Evolutionary conservation across 176 grass and related monocot species (phyloP), one percentile per base, ranked within the genome.

Genomic region (Otatea glauca): DNA sequence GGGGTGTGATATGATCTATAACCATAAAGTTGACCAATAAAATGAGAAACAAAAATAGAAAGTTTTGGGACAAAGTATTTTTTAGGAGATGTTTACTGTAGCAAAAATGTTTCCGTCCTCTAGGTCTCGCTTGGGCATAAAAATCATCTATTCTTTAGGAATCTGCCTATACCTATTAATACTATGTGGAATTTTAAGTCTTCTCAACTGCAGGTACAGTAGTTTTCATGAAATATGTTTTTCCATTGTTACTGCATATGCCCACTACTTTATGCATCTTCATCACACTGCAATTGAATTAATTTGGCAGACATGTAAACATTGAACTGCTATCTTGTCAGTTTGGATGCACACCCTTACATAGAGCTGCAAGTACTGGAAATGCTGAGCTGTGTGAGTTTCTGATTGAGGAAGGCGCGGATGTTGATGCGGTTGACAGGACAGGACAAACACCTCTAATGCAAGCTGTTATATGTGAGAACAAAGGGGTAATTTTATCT

Each of bases 381-480:
- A 86, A 94, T 68, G 81, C 89, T 9, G 91, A 96, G 69, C 27
- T 99, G 65, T 94, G 91, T 71, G 96, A 99, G 77, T 88, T 83
- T 35, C 84, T 99, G 81, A 87, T 99, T 38, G 96, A 99, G 89
- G 96, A 99, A 96, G 96, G 93, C n/a, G 93, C 96, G 18, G 91
- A 94, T 41, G 45, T 99, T 56, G 93, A 99, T 89, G 85, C 85
- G 47, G 71, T 76, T 89, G 96, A 99, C 70, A 91, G 75, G 81
- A 83, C 70, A 54, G 91, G 91, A 35, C 93, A 95, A 65, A 89
- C 96, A 45, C 88, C 96, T 83, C 83, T 98, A 21, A 93, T 92
- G 83, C 82, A 96, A 86, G 91, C 88, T 7, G 91, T 99, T 66
- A 86, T 99, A 85, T 99, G 88, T 58, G 72, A 96, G 64, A 74